Evolutionary conservation across 73 alveolate genomes (phyloP).

Genomic region (Tetrahymena malaccensis): DNA sequence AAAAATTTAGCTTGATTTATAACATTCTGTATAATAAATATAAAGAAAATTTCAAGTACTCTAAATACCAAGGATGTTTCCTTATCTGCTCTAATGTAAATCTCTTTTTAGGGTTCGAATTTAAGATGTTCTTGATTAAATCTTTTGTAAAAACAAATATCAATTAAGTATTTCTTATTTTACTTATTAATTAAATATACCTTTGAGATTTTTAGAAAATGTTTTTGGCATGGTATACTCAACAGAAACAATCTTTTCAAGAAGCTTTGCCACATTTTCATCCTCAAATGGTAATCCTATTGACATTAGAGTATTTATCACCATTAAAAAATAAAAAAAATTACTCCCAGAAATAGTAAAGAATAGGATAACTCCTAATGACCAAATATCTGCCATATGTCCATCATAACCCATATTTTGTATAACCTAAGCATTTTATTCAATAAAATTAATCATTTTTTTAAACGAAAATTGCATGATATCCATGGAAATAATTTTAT

Average conservation of each 20-base stretch:
- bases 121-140: neutral
- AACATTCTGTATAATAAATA: too few species aligned
- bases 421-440: too few species aligned
- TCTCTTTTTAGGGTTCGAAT: conserved; percentile 28
- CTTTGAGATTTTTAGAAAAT: conserved; percentile 16
- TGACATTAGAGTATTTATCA: neutral
- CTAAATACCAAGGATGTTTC: conserved; percentile 36
- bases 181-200: neutral
- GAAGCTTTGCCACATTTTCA: conserved; percentile 35
- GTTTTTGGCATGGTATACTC: conserved; percentile 27
- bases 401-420: conserved; percentile 44
- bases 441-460: too few species aligned
- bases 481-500: too few species aligned
- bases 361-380: conserved; percentile 37
- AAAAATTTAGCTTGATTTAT: too few species aligned
- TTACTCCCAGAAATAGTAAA: conserved; percentile 36
- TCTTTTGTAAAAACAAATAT: neutral
- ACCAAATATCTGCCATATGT: conserved; percentile 51
- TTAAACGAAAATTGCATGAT: too few species aligned
- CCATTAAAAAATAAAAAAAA: neutral
- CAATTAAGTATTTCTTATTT: too few species aligned
- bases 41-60: neutral
- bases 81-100: conserved; percentile 5
- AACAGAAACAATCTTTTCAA: conserved; percentile 37
- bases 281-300: conserved; percentile 46